Percentiles rank a stretch among this genome's conserved stretches.
Evolutionary conservation across 2,329 filamentous ascomycete genomes (phyloP).

Genomic region (Reticulascus tulasneorum): DNA sequence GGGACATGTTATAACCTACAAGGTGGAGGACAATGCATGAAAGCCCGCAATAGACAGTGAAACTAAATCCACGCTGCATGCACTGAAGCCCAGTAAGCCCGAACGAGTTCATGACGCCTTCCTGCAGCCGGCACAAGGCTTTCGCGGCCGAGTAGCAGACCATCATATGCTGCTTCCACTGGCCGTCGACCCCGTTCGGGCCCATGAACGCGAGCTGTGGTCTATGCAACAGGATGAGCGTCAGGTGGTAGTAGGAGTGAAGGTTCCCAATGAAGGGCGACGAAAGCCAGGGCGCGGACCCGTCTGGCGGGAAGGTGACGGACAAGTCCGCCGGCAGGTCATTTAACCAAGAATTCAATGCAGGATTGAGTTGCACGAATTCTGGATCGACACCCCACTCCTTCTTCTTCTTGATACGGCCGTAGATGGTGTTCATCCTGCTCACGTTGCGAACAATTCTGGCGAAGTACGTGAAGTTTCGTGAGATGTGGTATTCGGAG

Average conservation of each 20-base stretch:
- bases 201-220: slow-evolving; percentile 80
- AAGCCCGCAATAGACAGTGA: slow-evolving; percentile 87
- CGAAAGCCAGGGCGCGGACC: slow-evolving; percentile 76
- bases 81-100: slow-evolving; percentile 78
- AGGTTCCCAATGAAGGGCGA: slow-evolving; percentile 87
- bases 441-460: slow-evolving; percentile 75
- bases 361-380: slow-evolving; percentile 73
- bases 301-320: slow-evolving; percentile 72
- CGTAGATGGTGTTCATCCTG: slow-evolving; percentile 71
- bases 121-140: slow-evolving; percentile 78
- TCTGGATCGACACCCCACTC: slow-evolving; percentile 86
- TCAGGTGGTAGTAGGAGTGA: slow-evolving; percentile 83
- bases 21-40: slow-evolving; percentile 91
- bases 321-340: slow-evolving; percentile 76
- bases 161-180: slow-evolving; percentile 86
- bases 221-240: slow-evolving; percentile 80
- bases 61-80: slow-evolving; percentile 93
- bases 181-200: slow-evolving; percentile 63
- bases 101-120: slow-evolving; percentile 72
- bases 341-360: slow-evolving; percentile 70
- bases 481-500: slow-evolving; percentile 70
- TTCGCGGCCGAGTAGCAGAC: slow-evolving; percentile 83
- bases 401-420: slow-evolving; percentile 68
- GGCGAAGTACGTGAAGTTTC: slow-evolving; percentile 79
- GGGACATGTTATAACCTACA: slow-evolving; percentile 50